Base-by-base conservation (phyloP, 1,139 yeast species). In the Yamadazyma membranifaciens region DNA sequence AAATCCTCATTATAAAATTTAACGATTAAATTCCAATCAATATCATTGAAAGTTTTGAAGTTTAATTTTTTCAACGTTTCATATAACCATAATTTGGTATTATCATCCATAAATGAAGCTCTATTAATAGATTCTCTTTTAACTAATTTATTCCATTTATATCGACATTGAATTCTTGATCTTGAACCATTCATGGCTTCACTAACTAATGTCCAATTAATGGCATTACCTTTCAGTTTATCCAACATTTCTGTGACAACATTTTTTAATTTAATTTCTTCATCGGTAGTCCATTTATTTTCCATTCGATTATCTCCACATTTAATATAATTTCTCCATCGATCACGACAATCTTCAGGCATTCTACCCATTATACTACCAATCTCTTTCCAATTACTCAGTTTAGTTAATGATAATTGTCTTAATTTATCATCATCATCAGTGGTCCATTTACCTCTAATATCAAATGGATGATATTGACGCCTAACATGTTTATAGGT, bases 341-440 rank as follows among this genome's bases (percentile, higher is more conserved):
- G 73, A 59, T 91, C 98, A 49, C 98, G 75, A 60, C 97, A 89
- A 64, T 91, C 98, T 56, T 91, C 98, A 0, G 98, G 97, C 98
- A 91, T 91, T 54, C 98, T 75, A 10, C 87, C 87, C 80, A 89
- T 69, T 7, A 72, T 64, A 41, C 75, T 75, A 2, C 96, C 96
- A 46, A 89, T 85, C 34, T 73, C 73, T 51, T 87, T 86, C 97
- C 97, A 89, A 55, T 84, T 87, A 11, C 92, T 88, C 43, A 82
- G 87, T 49, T 80, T 78, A 30, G 80, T 80, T 7, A 74, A 64
- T 4, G 87, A 87, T 40, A 87, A 67, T 42, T 73, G 73, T 1
- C 80, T 78, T 41, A 91, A 68, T 39, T 73, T 73, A 31, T 67
- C 75, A 59, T 91, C 98, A 47, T 89, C 96, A 45, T 80, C 87